Evolutionary conservation across 331 rosid species (phyloP), one percentile per base, ranked within the genome.

Genomic region (Pyrus hybrid): DNA sequence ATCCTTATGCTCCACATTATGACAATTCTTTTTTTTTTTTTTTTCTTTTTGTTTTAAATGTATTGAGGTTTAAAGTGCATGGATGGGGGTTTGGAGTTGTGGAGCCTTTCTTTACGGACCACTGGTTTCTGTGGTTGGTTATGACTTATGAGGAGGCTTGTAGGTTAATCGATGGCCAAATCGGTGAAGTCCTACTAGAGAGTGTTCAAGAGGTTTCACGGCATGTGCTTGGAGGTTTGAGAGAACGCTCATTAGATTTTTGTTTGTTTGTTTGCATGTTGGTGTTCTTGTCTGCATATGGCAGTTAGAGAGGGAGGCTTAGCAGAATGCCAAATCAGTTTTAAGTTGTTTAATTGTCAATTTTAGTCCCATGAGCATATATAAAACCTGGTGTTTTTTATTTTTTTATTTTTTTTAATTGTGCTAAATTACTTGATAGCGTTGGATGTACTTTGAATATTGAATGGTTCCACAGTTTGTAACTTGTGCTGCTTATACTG

Each of bases 401-500:
- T n/a, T 28, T 64, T 73, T 83, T 37, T 9, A 8, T 18, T 63
- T 17, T 14, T 29, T 17, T 65, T 32, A 63, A 8, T 28, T 35
- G 57, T 60, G 18, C 23, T 7, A 20, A 61, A 60, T 17, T 37
- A 33, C n/a, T 33, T 13, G 20, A 41, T 32, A 23, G 41, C 12
- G 8, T 26, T 68, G 13, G 66, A 13, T 56, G 33, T 56, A 10
- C 74, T 51, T 32, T 49, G 37, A 69, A 53, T n/a, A 30, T n/a
- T 70, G 41, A 51, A 51, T 30, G 32, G 25, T 71, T 54, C 13
- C 30, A 54, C 51, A 71, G 8, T 30, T 8, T 13, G 0, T 63
- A 12, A 12, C 64, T 28, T 63, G 10, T 62, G 16, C 29, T 5
- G 58, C 22, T 73, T 26, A 10, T n/a, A 33, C 81, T 87, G 80